These are phyloP conservation scores for Orobanche coerulescens DNA, from an alignment of 257 asterid genomes.

Conservation along the genomic window DNA sequence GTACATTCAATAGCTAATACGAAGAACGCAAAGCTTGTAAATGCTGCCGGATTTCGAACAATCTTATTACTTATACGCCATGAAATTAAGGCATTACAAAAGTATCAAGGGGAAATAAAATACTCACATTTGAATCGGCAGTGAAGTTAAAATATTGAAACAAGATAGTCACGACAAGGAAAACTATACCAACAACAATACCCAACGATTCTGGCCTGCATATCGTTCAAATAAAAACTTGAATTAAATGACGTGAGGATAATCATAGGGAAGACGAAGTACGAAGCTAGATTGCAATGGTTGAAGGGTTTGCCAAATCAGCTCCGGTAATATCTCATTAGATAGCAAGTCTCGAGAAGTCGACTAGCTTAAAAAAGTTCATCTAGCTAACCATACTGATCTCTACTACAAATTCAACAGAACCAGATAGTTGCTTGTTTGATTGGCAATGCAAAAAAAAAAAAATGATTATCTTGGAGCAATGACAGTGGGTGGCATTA, in stretches of 20 bases:
- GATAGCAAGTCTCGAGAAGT: not conserved
- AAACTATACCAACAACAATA: slow-evolving; percentile 69
- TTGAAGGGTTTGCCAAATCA: not conserved
- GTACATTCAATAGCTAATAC: not conserved
- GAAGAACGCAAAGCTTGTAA: slow-evolving; percentile 1
- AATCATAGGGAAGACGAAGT: not conserved
- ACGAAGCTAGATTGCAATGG: not conserved
- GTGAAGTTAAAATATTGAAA: slow-evolving; percentile 64
- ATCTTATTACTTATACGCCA: not conserved
- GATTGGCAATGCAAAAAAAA: not conserved
- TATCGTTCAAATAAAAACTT: not conserved
- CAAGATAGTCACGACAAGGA: slow-evolving; percentile 70
- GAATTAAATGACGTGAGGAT: not conserved
- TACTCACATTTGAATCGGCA: slow-evolving; percentile 48
- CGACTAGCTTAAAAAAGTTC: not conserved
- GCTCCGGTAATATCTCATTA: not conserved
- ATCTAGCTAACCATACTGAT: too few species aligned
- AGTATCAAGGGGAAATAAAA: not conserved
- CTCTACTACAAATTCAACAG: too few species aligned
- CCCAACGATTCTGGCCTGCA: slow-evolving; percentile 97
- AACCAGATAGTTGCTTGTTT: not conserved
- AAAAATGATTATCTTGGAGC: not conserved
- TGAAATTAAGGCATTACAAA: not conserved
- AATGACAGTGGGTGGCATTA: too few species aligned
- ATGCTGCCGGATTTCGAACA: not conserved